Conservation (phyloP, 176 grass and related monocot species). For the Triticum turgidum region DNA sequence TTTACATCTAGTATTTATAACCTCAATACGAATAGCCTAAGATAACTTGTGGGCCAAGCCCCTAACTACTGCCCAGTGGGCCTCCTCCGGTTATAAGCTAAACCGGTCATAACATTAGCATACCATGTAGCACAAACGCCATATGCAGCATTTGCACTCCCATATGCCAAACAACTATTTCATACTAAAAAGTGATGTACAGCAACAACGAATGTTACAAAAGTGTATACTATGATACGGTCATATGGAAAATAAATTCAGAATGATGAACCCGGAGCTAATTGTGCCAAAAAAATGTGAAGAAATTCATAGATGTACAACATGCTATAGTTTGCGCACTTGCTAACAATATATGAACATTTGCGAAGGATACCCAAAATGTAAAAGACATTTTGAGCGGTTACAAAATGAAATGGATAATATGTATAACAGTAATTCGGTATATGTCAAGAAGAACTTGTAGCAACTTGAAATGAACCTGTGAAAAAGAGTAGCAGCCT, state of each 20-base stretch:
- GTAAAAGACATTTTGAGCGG: not conserved
- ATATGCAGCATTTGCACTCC: not conserved
- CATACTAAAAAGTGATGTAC: not conserved
- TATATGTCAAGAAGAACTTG: not conserved
- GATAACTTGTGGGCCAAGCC: too few species aligned
- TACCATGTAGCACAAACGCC: not conserved
- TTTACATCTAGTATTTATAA: too few species aligned
- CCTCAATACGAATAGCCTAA: too few species aligned
- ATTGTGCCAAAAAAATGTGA: not conserved
- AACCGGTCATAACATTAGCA: too few species aligned
- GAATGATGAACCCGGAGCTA: not conserved
- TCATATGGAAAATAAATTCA: not conserved
- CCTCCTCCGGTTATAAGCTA: too few species aligned
- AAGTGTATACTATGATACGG: not conserved
- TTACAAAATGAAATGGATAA: not conserved
- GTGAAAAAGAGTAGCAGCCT: slow-evolving; percentile 95
- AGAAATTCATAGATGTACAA: not conserved
- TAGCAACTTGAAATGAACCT: slow-evolving; percentile 48
- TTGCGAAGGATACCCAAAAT: not conserved
- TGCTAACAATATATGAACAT: not conserved
- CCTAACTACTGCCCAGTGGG: too few species aligned
- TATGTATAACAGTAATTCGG: not conserved
- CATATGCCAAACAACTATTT: not conserved
- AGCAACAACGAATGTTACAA: not conserved
- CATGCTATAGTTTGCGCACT: not conserved